phyloP scores from a whole-genome alignment of 257 asterid species.

The Hygrophila difformis region DNA sequence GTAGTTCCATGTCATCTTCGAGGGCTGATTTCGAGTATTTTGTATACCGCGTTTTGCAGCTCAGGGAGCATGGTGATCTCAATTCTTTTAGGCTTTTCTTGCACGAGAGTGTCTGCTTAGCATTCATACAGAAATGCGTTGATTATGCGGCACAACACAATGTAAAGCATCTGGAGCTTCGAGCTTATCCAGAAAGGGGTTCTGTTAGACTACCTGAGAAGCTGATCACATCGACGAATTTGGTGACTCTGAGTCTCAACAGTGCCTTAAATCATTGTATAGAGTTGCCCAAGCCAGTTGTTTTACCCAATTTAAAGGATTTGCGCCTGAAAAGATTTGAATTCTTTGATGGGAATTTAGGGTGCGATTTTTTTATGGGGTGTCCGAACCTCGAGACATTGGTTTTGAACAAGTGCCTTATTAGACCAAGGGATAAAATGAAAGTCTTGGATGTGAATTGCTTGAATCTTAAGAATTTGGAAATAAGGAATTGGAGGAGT shows the following conservation, averaged over 20 bases:
- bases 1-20: not conserved
- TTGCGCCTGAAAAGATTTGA: constrained; percentile 33
- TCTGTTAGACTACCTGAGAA: constrained; percentile 21
- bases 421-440: constrained; percentile 18
- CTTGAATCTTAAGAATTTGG: constrained; percentile 29
- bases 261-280: constrained; percentile 19
- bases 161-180: constrained; percentile 25
- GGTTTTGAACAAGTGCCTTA: constrained; percentile 32
- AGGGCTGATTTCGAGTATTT: constrained; percentile 4
- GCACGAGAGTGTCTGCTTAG: constrained; percentile 8
- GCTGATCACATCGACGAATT: constrained; percentile 17
- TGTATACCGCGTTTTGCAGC: constrained; percentile 16
- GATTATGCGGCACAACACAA: constrained; percentile 30
- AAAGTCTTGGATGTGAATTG: constrained; percentile 28
- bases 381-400: constrained; percentile 36
- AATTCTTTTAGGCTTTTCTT: constrained; percentile 19
- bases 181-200: constrained; percentile 9
- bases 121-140: constrained; percentile 22
- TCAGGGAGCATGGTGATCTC: constrained; percentile 26
- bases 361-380: constrained; percentile 26
- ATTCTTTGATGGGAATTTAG: constrained; percentile 23
- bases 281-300: constrained; percentile 27
- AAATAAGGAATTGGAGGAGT: constrained; percentile 41
- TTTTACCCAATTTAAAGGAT: constrained; percentile 28
- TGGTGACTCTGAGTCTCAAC: constrained; percentile 19